phyloP scores from a whole-genome alignment of 2,329 filamentous ascomycete species.

The Sarocladium oryzae region DNA sequence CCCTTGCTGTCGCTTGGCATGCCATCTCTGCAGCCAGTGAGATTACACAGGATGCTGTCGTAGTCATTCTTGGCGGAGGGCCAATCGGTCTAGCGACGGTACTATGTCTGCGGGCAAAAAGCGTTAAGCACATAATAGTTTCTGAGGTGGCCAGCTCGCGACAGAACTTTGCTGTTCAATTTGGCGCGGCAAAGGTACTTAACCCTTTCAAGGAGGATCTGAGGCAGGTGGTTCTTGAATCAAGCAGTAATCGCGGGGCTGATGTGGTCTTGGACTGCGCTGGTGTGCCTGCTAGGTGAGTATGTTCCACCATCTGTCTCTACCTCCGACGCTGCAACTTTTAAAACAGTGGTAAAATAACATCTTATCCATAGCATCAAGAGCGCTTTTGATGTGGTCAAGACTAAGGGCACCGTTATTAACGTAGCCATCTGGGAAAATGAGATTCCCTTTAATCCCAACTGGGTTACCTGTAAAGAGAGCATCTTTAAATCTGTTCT shows the following conservation, averaged over 20 bases:
- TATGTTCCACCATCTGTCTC: too few species aligned
- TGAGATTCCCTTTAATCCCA: conserved; percentile 16
- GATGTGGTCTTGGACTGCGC: conserved; percentile 19
- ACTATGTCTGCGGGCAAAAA: conserved; percentile 47
- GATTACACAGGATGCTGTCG: conserved; percentile 34
- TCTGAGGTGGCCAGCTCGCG: conserved; percentile 46
- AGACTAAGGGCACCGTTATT: conserved; percentile 17
- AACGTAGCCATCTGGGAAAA: conserved; percentile 22
- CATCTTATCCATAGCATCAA: conserved; percentile 17
- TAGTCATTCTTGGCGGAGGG: conserved; percentile 53
- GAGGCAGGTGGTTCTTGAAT: too few species aligned
- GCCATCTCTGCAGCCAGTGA: conserved; percentile 30
- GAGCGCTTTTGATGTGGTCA: conserved; percentile 16
- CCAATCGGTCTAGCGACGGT: conserved; percentile 57
- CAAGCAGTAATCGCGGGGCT: too few species aligned
- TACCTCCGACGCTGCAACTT: too few species aligned
- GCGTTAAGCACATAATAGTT: conserved; percentile 48
- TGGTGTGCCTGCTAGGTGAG: too few species aligned
- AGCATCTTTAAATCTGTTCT: conserved; percentile 14
- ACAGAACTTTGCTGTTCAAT: conserved; percentile 43
- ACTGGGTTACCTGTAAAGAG: conserved; percentile 15
- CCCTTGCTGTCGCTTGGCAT: conserved; percentile 59
- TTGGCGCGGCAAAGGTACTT: conserved; percentile 36
- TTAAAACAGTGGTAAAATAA: too few species aligned
- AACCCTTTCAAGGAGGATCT: conserved; percentile 15